These are phyloP conservation scores for Sporormia fimetaria DNA, from an alignment of 495 filamentous ascomycete species.

Conservation along the genomic window DNA sequence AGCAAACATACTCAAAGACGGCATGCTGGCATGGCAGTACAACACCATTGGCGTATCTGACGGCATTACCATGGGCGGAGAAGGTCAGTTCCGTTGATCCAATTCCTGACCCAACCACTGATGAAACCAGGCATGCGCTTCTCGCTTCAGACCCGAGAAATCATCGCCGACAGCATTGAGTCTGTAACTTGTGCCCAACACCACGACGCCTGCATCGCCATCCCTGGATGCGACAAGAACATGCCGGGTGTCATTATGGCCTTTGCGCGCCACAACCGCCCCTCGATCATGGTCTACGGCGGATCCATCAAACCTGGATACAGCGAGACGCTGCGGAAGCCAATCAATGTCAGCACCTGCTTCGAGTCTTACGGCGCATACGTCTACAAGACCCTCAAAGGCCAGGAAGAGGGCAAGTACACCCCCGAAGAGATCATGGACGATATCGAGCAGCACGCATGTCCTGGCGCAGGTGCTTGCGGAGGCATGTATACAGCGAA, in stretches of 20 bases:
- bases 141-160: conserved; percentile 86
- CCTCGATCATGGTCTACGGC: conserved; percentile 76
- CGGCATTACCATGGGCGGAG: conserved; percentile 92
- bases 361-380: conserved; percentile 89
- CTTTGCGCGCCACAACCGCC: conserved; percentile 83
- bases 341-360: conserved; percentile 81
- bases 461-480: conserved; percentile 87
- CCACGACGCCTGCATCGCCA: conserved; percentile 89
- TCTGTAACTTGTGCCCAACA: conserved; percentile 65
- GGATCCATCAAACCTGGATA: conserved; percentile 83
- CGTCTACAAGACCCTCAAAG: conserved; percentile 55
- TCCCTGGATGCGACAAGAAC: conserved; percentile 97
- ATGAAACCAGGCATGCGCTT: conserved; percentile 71
- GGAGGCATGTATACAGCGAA: conserved; percentile 97
- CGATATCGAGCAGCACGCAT: conserved; percentile 76
- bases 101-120: conserved; percentile 15
- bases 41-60: conserved; percentile 93
- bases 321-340: conserved; percentile 61
- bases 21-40: conserved; percentile 87
- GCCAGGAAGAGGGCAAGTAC: conserved; percentile 46
- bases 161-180: conserved; percentile 93
- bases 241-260: conserved; percentile 88
- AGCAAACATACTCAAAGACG: conserved; percentile 63
- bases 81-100: conserved; percentile 45
- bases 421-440: conserved; percentile 71